phyloP scores from a whole-genome alignment of 805 yeast genomes.

The Zygosaccharomyces lentus region DNA sequence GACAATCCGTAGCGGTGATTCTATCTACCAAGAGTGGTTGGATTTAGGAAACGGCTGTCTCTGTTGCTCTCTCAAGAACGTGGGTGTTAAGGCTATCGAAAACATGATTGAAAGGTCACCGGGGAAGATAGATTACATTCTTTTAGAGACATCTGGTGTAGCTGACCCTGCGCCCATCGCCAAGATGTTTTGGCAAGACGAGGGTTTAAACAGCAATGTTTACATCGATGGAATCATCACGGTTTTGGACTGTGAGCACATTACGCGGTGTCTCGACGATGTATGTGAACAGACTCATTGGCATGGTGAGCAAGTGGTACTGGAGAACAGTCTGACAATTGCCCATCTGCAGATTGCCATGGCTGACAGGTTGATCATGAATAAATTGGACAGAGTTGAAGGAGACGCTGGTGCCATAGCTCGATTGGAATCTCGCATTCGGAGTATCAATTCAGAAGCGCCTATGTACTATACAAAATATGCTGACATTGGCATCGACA shows the following conservation, averaged over 20 bases:
- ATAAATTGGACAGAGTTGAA: conserved; percentile 63
- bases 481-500: conserved; percentile 65
- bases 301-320: conserved; percentile 45
- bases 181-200: conserved; percentile 95
- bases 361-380: conserved; percentile 78
- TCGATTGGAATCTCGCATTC: conserved; percentile 35
- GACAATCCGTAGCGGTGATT: conserved; percentile 51
- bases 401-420: conserved; percentile 23
- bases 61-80: conserved; percentile 93
- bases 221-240: conserved; percentile 90
- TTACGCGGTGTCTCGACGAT: conserved; percentile 63
- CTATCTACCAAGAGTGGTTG: conserved; percentile 83
- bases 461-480: conserved; percentile 62
- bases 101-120: conserved; percentile 68
- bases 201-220: conserved; percentile 75
- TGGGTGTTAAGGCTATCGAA: conserved; percentile 92
- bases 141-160: conserved; percentile 90
- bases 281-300: conserved; percentile 57
- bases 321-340: conserved; percentile 53
- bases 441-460: conserved; percentile 61
- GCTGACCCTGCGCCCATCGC: conserved; percentile 99
- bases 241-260: conserved; percentile 73
- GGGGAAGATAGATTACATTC: conserved; percentile 78
- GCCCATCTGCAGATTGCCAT: conserved; percentile 88
- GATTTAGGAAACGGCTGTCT: conserved; percentile 96